Percentiles rank a stretch among this genome's conserved stretches.
phyloP scores from a whole-genome alignment of 305 asterid species.

The Fraxinus paxiana region DNA sequence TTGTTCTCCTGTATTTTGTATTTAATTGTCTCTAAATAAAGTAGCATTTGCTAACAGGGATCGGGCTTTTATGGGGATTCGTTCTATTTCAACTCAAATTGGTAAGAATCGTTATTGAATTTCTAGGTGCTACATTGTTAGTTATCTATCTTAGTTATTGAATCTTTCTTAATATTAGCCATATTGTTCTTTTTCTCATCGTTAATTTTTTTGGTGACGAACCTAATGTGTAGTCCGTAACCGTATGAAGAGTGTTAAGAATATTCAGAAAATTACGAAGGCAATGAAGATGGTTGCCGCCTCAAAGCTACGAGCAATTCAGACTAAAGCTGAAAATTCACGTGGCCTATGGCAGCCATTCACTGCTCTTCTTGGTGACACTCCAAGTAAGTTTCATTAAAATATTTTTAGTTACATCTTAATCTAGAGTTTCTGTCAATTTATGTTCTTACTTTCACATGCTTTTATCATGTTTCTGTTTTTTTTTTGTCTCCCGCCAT shows the following conservation, averaged over 20 bases:
- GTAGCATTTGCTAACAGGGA: constrained; percentile 46
- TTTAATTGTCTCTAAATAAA: constrained; percentile 21
- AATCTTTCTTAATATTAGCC: not conserved
- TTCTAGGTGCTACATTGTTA: not conserved
- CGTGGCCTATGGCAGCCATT: constrained; percentile 99
- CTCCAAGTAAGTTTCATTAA: constrained; percentile 60
- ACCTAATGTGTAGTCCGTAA: constrained; percentile 44
- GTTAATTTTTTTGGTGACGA: not conserved
- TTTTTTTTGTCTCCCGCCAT: not conserved
- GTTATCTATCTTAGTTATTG: not conserved
- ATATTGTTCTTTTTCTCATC: constrained; percentile 7
- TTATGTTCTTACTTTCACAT: not conserved
- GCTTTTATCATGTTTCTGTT: not conserved
- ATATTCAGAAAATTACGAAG: constrained; percentile 92
- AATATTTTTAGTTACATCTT: not conserved
- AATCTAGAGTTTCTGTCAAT: not conserved
- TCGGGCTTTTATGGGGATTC: constrained; percentile 54
- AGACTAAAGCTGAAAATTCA: constrained; percentile 75
- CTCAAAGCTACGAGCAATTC: constrained; percentile 90
- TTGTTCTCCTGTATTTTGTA: not conserved
- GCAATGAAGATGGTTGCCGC: constrained; percentile 99
- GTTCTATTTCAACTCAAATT: constrained; percentile 75
- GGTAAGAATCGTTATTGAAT: constrained; percentile 40
- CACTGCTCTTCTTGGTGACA: constrained; percentile 93
- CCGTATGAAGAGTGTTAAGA: constrained; percentile 92